Conservation (phyloP, 805 yeast genomes). For the Metschnikowia colocasiae region DNA sequence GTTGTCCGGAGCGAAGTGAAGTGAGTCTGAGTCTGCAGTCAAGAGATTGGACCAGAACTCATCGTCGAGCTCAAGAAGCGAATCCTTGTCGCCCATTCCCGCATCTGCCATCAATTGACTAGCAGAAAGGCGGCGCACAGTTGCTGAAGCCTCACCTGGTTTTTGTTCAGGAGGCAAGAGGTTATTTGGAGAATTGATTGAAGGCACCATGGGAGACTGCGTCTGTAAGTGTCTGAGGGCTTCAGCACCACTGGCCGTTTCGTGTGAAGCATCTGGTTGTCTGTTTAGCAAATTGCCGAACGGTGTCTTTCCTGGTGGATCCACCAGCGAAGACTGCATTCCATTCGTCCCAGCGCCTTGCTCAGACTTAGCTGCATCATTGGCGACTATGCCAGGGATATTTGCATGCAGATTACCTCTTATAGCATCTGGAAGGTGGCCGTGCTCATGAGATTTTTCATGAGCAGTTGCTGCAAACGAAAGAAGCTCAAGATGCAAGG, state of each 20-base stretch:
- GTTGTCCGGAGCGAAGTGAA: constrained; percentile 29
- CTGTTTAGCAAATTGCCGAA: neutral
- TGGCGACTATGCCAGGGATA: neutral
- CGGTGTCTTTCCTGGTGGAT: neutral
- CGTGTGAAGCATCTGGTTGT: neutral
- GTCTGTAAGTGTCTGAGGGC: constrained; percentile 1
- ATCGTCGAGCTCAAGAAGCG: constrained; percentile 56
- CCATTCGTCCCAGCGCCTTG: neutral
- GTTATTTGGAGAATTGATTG: neutral
- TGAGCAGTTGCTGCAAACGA: constrained; percentile 19
- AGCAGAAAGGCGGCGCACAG: neutral
- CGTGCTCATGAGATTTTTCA: constrained; percentile 9
- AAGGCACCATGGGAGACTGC: neutral
- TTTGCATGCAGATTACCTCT: neutral
- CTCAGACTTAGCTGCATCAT: neutral
- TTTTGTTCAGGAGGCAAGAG: neutral
- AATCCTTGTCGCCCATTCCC: constrained; percentile 21
- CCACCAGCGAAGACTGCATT: neutral
- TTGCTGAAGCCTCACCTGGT: neutral
- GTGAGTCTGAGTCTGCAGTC: constrained; percentile 31
- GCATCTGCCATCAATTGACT: constrained; percentile 4
- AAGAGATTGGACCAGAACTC: constrained; percentile 68
- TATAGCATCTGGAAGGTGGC: neutral
- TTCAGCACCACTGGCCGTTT: neutral
- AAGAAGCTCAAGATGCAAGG: constrained; percentile 18